Evolutionary conservation across 129 eudicot genomes (phyloP).

Genomic region (sunflower (Helianthus annuus)): HanXRQr2.0-SUNRISE NC_035446.2:80134395-80134894

Average conservation of each 20-base stretch:
- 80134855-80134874: too few relatives aligned
- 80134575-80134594: background rate
- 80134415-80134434: conserved; percentile 25
- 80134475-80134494: conserved; percentile 31
- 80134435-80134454: conserved; percentile 38
- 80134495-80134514: conserved; percentile 3
- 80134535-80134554: background rate
- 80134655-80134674: background rate
- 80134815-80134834: too few relatives aligned
- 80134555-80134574: conserved; percentile 13
- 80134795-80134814: background rate
- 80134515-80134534: conserved; percentile 9
- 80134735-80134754: background rate
- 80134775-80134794: background rate
- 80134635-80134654: background rate
- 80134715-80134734: background rate
- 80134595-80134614: background rate
- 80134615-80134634: background rate
- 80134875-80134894: too few relatives aligned
- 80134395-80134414: conserved; percentile 29
- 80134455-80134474: conserved; percentile 27
- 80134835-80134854: too few relatives aligned
- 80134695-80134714: background rate
- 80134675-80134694: background rate
- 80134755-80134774: conserved; percentile 1